phyloP scores from a whole-genome alignment of 192 early-diverging fungal species.

The Entophlyctis helioformis region DNA sequence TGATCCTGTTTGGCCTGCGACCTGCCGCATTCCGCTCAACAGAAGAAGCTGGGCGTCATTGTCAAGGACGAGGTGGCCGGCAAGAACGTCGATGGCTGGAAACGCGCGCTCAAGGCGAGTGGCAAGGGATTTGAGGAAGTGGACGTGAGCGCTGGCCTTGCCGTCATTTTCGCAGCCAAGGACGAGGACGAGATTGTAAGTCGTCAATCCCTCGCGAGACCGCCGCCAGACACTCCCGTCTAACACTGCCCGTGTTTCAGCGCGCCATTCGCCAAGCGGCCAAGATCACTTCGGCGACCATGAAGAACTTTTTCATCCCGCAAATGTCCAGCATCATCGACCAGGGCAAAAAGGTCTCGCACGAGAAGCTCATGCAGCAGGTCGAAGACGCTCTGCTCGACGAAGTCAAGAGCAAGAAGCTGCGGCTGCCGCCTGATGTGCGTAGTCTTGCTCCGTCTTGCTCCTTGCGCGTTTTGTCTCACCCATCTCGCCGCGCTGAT shows the following conservation, averaged over 20 bases:
- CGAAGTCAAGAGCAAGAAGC: constrained; percentile 51
- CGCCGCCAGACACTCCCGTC: no score
- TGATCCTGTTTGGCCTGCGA: no score
- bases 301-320: constrained; percentile 79
- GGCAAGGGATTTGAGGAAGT: constrained; percentile 40
- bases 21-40: neutral
- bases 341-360: constrained; percentile 72
- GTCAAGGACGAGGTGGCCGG: constrained; percentile 65
- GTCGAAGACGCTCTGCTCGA: constrained; percentile 58
- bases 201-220: neutral
- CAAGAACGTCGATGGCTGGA: constrained; percentile 73
- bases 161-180: constrained; percentile 67
- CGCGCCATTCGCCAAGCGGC: constrained; percentile 60
- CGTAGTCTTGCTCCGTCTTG: no score
- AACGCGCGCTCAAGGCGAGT: constrained; percentile 37
- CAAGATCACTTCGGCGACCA: constrained; percentile 55
- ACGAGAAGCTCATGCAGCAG: constrained; percentile 64
- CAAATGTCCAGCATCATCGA: constrained; percentile 82
- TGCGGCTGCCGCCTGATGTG: constrained; percentile 60
- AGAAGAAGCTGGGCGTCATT: constrained; percentile 64
- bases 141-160: constrained; percentile 63
- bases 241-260: no score
- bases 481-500: no score
- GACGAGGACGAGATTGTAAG: constrained; percentile 80
- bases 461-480: no score